Evolutionary conservation across 73 alveolate genomes (phyloP).

Genomic region (Uronychia binucleata): DNA sequence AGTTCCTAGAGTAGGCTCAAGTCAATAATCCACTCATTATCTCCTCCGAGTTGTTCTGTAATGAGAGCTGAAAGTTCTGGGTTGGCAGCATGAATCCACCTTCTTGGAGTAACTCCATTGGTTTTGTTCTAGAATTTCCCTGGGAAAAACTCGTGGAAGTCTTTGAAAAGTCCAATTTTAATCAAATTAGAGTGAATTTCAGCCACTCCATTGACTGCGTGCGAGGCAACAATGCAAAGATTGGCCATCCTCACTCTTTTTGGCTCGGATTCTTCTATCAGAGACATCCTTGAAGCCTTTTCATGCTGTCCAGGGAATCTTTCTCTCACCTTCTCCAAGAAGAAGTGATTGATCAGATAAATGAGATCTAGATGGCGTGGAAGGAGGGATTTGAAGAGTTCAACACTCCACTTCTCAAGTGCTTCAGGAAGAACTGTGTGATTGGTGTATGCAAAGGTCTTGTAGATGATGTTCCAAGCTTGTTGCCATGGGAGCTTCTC

Average conservation of each 20-base stretch:
- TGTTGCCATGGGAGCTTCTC: constrained; percentile 78
- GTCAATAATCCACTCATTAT: constrained; percentile 84
- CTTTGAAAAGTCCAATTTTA: constrained; percentile 73
- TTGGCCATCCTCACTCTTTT: constrained; percentile 92
- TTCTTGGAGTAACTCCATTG: constrained; percentile 99
- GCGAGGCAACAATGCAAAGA: constrained; percentile 79
- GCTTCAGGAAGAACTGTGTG: constrained; percentile 97
- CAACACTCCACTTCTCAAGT: constrained; percentile 89
- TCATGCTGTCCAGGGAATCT: constrained; percentile 64
- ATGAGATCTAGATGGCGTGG: constrained; percentile 92
- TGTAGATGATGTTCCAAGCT: constrained; percentile 80
- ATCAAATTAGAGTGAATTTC: constrained; percentile 84
- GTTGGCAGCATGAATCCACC: constrained; percentile 99
- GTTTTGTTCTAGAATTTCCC: constrained; percentile 80
- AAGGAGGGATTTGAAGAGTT: constrained; percentile 65
- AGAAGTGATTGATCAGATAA: constrained; percentile 75
- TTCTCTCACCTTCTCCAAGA: constrained; percentile 72
- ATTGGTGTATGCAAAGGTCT: constrained; percentile 86
- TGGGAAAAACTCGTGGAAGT: constrained; percentile 84
- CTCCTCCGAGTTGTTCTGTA: constrained; percentile 79
- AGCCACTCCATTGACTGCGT: constrained; percentile 92
- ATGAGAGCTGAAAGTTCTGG: constrained; percentile 90
- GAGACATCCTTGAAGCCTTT: constrained; percentile 47
- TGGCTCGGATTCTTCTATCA: constrained; percentile 81
- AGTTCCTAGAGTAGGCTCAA: constrained; percentile 64